These are phyloP conservation scores for Ananas comosus DNA, from an alignment of 176 grass and related monocot species.

Conservation along the genomic window DNA sequence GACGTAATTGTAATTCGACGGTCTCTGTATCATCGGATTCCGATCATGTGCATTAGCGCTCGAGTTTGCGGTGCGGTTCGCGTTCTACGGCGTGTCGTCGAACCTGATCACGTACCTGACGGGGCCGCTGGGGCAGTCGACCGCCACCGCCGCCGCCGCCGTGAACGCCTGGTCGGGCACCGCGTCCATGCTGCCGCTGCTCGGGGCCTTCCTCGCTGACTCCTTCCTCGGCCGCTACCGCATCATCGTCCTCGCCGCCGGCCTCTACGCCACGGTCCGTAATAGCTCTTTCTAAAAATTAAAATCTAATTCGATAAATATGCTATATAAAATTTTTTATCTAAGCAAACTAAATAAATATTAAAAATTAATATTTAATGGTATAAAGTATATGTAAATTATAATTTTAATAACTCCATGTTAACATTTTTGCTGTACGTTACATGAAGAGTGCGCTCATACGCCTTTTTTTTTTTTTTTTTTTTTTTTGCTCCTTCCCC, in stretches of 20 bases:
- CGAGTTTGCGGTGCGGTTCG: conserved; percentile 28
- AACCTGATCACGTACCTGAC: conserved; percentile 14
- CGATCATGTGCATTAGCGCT: neutral
- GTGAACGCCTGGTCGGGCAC: conserved; percentile 49
- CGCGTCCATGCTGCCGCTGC: conserved; percentile 49
- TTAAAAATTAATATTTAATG: no score
- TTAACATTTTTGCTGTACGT: no score
- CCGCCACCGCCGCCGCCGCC: conserved; percentile 42
- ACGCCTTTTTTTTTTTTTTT: no score
- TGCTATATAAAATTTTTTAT: no score
- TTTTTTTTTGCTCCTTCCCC: no score
- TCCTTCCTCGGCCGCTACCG: conserved; percentile 53
- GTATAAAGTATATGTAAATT: no score
- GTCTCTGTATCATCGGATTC: neutral
- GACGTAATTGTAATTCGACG: no score
- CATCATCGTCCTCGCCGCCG: conserved; percentile 39
- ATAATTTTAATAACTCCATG: no score
- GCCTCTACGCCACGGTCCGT: conserved; percentile 39
- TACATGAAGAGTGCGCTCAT: no score
- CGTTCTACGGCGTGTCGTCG: conserved; percentile 7
- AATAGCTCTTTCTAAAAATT: no score
- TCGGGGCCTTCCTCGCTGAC: conserved; percentile 47
- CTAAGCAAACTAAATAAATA: no score
- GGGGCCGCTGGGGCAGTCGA: conserved; percentile 20
- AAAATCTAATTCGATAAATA: no score